phyloP scores from a whole-genome alignment of 192 early-diverging fungal genomes.

The Linnemannia exigua region DNA sequence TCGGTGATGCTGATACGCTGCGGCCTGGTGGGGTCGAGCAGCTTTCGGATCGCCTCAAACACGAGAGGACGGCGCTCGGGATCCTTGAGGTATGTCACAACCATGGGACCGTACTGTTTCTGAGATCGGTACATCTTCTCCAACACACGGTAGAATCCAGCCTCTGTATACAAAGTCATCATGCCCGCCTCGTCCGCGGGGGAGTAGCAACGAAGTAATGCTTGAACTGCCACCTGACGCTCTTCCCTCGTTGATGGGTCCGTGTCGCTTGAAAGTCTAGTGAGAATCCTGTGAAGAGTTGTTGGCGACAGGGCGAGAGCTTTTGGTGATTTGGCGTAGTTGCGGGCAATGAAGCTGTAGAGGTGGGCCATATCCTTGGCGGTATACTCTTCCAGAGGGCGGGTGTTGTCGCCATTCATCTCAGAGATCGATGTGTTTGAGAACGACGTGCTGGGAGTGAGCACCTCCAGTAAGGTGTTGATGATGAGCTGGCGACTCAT shows the following conservation, averaged over 20 bases:
- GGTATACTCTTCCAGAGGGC: conserved; percentile 40
- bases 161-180: conserved; percentile 65
- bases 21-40: conserved; percentile 50
- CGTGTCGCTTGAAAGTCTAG: conserved; percentile 60
- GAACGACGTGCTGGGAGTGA: conserved; percentile 56
- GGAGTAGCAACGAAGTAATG: conserved; percentile 65
- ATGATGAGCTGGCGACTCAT: conserved; percentile 72
- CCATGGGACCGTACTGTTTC: conserved; percentile 67
- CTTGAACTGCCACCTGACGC: conserved; percentile 67
- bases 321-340: conserved; percentile 69
- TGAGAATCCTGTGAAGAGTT: conserved; percentile 65
- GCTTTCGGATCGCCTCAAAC: conserved; percentile 66
- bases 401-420: conserved; percentile 13
- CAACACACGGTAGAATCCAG: conserved; percentile 70
- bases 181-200: conserved; percentile 67
- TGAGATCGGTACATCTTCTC: conserved; percentile 69
- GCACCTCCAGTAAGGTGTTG: conserved; percentile 70
- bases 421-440: conserved; percentile 36
- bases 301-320: conserved; percentile 68
- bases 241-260: conserved; percentile 63
- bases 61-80: conserved; percentile 58
- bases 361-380: conserved; percentile 58
- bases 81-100: conserved; percentile 70
- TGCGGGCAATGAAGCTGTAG: conserved; percentile 69
- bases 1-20: conserved; percentile 52